Conservation (phyloP, 2,329 filamentous ascomycete species). For the Cryphonectria parasitica region DNA sequence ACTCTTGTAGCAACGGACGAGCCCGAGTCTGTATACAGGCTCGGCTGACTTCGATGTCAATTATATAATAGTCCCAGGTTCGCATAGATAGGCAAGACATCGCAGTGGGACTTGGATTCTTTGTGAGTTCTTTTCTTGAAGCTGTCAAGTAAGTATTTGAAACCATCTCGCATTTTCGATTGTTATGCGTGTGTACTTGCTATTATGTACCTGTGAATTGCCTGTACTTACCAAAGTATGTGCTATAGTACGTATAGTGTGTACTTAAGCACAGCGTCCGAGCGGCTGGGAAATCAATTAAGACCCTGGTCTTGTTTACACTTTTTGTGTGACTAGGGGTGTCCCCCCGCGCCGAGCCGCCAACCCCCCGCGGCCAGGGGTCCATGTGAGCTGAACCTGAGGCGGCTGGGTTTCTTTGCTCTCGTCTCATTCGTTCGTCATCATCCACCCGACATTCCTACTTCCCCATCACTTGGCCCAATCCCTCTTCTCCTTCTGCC, state of each 20-base stretch:
- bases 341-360: background rate
- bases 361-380: slow-evolving; percentile 1
- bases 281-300: background rate
- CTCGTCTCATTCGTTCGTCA: background rate
- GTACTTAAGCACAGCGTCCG: no score
- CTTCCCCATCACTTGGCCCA: background rate
- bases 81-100: background rate
- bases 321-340: background rate
- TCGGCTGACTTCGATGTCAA: background rate
- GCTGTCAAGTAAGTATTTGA: background rate
- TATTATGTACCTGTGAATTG: no score
- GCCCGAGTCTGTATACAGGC: background rate
- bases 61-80: background rate
- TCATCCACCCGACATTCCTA: background rate
- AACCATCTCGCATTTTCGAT: no score
- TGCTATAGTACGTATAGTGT: no score
- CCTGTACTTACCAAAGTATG: no score
- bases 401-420: background rate
- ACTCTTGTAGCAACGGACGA: background rate
- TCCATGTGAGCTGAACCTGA: background rate
- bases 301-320: background rate
- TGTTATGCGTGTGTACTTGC: no score
- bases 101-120: background rate
- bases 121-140: slow-evolving; percentile 8
- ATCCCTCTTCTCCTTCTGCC: no score